Conservation (phyloP, 805 yeast genomes). For the Ogataea paradorogensis region DNA sequence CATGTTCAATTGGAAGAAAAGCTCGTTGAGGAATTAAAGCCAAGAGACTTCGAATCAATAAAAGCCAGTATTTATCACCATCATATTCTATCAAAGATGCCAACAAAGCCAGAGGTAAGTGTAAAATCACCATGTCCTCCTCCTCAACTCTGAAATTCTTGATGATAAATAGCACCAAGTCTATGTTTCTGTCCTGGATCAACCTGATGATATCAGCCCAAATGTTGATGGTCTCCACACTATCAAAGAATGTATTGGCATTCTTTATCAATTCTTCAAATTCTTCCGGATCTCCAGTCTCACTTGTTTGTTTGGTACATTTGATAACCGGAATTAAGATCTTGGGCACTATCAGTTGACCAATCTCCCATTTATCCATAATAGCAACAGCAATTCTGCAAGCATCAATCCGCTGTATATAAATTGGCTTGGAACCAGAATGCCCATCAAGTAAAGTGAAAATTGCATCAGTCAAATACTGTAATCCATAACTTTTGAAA, state of each 20-base stretch:
- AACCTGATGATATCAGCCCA: conserved; percentile 63
- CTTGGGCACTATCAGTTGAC: conserved; percentile 66
- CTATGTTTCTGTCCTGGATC: conserved; percentile 39
- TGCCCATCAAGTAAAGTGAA: conserved; percentile 42
- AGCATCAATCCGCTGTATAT: conserved; percentile 43
- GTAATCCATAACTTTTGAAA: conserved; percentile 56
- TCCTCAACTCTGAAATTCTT: conserved; percentile 72
- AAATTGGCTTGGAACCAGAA: conserved; percentile 20
- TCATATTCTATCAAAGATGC: conserved; percentile 37
- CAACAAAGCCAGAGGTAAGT: conserved; percentile 69
- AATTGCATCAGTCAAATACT: conserved; percentile 51
- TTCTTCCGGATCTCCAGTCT: conserved; percentile 22
- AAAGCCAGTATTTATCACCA: conserved; percentile 34
- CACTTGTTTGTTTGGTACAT: conserved; percentile 38
- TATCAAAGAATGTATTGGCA: conserved; percentile 75
- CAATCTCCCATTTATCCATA: conserved; percentile 95
- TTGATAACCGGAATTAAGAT: conserved; percentile 64
- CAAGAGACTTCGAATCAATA: conserved; percentile 43
- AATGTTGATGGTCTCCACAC: conserved; percentile 75
- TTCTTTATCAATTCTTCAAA: conserved; percentile 50
- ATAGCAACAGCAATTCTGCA: conserved; percentile 67
- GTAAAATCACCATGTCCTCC: conserved; percentile 78
- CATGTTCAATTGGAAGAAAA: conserved; percentile 50
- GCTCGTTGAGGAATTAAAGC: conserved; percentile 62
- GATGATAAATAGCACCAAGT: conserved; percentile 57